Percentiles rank a stretch among this genome's conserved stretches.
Conservation (phyloP, 1,284 basidiomycete genomes). For the Lignosus rhinocerotis region DNA sequence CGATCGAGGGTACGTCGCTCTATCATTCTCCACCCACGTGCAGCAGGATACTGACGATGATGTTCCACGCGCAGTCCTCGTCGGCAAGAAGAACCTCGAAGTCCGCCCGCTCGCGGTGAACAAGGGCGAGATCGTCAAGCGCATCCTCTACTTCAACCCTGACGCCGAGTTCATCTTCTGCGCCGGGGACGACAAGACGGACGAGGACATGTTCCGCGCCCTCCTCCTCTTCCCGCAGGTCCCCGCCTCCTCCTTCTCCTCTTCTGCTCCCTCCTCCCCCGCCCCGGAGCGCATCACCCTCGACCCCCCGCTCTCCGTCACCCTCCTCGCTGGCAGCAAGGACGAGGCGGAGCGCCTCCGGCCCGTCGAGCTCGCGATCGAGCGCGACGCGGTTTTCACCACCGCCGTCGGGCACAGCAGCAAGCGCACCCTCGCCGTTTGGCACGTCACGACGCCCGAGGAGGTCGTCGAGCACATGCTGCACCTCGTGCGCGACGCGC, state of each 20-base stretch:
- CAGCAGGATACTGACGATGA: constrained; percentile 34
- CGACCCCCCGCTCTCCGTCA: constrained; percentile 76
- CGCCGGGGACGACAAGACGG: constrained; percentile 98
- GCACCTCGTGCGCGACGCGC: constrained; percentile 40
- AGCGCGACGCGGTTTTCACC: constrained; percentile 77
- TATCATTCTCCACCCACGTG: background rate
- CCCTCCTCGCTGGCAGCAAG: constrained; percentile 41
- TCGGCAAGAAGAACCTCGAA: constrained; percentile 98
- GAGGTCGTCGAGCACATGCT: constrained; percentile 77
- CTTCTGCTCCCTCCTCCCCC: background rate
- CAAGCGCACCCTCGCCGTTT: constrained; percentile 85
- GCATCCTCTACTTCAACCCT: constrained; percentile 89
- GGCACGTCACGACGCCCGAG: constrained; percentile 83
- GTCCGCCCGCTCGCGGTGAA: constrained; percentile 94
- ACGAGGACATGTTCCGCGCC: constrained; percentile 96
- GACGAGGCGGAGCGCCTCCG: constrained; percentile 35
- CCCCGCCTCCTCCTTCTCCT: constrained; percentile 40
- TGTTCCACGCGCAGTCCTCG: constrained; percentile 57
- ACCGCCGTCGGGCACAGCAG: constrained; percentile 85
- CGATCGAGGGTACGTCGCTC: constrained; percentile 73
- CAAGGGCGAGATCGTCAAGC: constrained; percentile 98
- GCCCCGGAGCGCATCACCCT: constrained; percentile 36
- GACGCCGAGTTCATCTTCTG: constrained; percentile 97
- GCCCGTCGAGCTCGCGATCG: constrained; percentile 65
- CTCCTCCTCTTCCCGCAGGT: constrained; percentile 65